phyloP scores from a whole-genome alignment of 148 eudicot genomes.

The Arbutus unedo region DNA sequence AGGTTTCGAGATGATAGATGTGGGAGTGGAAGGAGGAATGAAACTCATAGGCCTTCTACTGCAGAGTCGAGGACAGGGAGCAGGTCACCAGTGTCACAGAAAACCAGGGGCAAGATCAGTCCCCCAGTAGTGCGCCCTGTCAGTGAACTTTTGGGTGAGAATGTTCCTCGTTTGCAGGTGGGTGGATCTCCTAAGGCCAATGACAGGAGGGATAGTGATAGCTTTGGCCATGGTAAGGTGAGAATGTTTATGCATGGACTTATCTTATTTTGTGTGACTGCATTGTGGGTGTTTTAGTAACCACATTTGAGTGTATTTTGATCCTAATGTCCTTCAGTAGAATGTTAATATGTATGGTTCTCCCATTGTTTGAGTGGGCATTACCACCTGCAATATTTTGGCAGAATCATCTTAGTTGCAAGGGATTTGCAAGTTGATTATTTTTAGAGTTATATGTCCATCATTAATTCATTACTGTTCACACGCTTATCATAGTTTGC shows the following conservation, averaged over 20 bases:
- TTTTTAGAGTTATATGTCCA: background rate
- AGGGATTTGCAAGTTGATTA: background rate
- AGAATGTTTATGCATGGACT: slow-evolving; percentile 11
- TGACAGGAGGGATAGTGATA: slow-evolving; percentile 24
- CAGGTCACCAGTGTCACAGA: slow-evolving; percentile 35
- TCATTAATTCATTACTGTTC: background rate
- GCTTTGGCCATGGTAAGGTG: slow-evolving; percentile 35
- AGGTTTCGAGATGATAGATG: slow-evolving; percentile 46
- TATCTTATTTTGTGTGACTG: background rate
- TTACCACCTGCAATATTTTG: background rate
- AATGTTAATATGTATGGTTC: background rate
- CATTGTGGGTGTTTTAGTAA: background rate
- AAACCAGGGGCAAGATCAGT: slow-evolving; percentile 12
- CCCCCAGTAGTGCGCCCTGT: slow-evolving; percentile 36
- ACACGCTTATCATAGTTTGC: background rate
- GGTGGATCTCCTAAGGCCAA: slow-evolving; percentile 37
- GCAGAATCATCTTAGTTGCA: background rate
- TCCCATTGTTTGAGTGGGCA: background rate
- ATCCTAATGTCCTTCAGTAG: background rate
- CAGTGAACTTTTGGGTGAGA: slow-evolving; percentile 54
- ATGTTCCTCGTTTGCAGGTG: slow-evolving; percentile 30
- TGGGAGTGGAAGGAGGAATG: slow-evolving; percentile 40
- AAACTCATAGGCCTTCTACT: slow-evolving; percentile 42
- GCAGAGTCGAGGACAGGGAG: slow-evolving; percentile 37
- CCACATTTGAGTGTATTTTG: slow-evolving; percentile 2